Evolutionary conservation across 495 filamentous ascomycete species (phyloP), one percentile per base, ranked within the genome.

Genomic region (Penicillium verhagenii): DNA sequence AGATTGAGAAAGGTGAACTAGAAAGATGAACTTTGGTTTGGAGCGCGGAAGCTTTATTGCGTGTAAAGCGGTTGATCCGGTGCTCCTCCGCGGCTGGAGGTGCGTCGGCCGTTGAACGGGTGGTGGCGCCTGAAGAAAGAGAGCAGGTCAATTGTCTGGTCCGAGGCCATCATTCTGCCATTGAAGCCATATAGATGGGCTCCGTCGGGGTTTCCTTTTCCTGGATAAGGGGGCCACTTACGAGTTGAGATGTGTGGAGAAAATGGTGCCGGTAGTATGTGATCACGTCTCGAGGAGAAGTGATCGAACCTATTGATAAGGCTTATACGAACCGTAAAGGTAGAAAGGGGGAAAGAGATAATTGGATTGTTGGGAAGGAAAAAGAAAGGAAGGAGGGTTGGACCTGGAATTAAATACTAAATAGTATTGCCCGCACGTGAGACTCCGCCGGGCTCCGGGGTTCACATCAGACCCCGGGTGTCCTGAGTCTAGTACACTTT

Each of bases 71-170:
- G 74, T 65, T 83, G 84, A 77, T 94, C 91, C 83, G 90, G 87
- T 85, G 88, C 84, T 72, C 88, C 85, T 77, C 90, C 92, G 72
- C 89, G 83, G 70, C 87, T 83, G 75, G 91, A 87, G 84, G 90
- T 88, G 83, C 92, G 93, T 81, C 90, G 91, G 86, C 88, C 89
- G 84, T 95, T 93, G 87, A 89, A 96, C 79, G 92, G 91, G 85
- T 97, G 89, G 80, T 97, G 93, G 77, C 88, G 84, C 66, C 93
- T 94, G 66, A 18, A 58, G 66, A 20, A 58, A 52, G 42, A 18
- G 21, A 42, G 61, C 72, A 52, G 67, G 66, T 39, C 43, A 51
- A 21, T 38, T 8, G 3, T 28, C 31, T 23, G 35, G 2, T 40
- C 20, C 24, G 23, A 18, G 28, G 25, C 28, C 16, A 14, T 39